Conservation (phyloP, 2,329 filamentous ascomycete genomes). For the Fusarium neocosmosporiellum region DNA sequence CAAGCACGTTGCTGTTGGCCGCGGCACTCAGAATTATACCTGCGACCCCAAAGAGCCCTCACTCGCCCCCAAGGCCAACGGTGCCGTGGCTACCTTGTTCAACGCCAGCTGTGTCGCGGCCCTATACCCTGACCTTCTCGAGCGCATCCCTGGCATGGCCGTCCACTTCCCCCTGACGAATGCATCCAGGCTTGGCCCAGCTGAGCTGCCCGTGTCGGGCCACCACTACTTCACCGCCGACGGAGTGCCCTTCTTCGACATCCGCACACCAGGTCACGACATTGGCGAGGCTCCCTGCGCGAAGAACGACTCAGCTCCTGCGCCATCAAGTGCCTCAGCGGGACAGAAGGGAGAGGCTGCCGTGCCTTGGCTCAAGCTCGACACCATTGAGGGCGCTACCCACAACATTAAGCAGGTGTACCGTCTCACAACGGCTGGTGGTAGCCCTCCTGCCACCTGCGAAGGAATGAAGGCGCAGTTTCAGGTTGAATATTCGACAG, state of each 20-base stretch:
- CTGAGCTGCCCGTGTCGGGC: conserved; percentile 74
- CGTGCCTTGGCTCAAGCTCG: conserved; percentile 84
- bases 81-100: conserved; percentile 87
- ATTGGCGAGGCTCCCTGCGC: conserved; percentile 72
- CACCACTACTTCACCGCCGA: conserved; percentile 82
- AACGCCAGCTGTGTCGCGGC: conserved; percentile 85
- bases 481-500: conserved; percentile 81
- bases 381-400: conserved; percentile 62
- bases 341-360: conserved; percentile 74
- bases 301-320: conserved; percentile 70
- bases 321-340: conserved; percentile 69
- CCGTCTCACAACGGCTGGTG: conserved; percentile 85
- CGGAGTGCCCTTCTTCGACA: conserved; percentile 82
- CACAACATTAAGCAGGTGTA: conserved; percentile 80
- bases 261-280: conserved; percentile 66
- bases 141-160: conserved; percentile 72
- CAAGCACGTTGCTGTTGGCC: conserved; percentile 84
- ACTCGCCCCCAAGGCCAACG: conserved; percentile 71
- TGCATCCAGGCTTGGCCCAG: conserved; percentile 61
- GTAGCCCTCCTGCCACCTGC: conserved; percentile 79
- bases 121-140: conserved; percentile 73
- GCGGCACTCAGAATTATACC: conserved; percentile 95
- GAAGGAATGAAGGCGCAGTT: conserved; percentile 71
- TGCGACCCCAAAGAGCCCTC: conserved; percentile 73
- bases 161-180: conserved; percentile 71